phyloP scores from a whole-genome alignment of 305 asterid species.

The Fraxinus paxiana region DNA sequence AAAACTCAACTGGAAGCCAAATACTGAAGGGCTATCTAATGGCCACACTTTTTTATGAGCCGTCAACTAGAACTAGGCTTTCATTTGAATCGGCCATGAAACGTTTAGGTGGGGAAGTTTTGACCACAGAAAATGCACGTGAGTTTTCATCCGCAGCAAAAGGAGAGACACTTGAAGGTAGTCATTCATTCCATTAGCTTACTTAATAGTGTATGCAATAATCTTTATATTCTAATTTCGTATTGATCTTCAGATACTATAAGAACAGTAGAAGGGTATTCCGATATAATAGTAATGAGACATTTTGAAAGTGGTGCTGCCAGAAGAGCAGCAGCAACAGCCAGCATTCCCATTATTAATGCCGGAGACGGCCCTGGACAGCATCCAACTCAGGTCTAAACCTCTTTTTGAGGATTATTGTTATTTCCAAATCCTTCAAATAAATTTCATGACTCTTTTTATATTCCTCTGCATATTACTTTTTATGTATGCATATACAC shows the following conservation, averaged over 20 bases:
- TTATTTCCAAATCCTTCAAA: background rate
- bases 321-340: constrained; percentile 70
- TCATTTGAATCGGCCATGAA: constrained; percentile 97
- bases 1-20: constrained; percentile 57
- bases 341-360: constrained; percentile 76
- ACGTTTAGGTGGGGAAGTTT: constrained; percentile 86
- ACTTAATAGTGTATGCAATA: too few species aligned
- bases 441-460: background rate
- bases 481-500: background rate
- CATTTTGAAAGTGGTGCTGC: constrained; percentile 98
- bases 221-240: too few species aligned
- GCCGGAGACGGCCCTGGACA: constrained; percentile 99
- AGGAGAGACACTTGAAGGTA: too few species aligned
- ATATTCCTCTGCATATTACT: background rate
- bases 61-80: constrained; percentile 90
- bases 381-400: constrained; percentile 86
- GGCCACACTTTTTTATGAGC: constrained; percentile 88
- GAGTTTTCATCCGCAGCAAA: constrained; percentile 86
- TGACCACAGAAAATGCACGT: constrained; percentile 90
- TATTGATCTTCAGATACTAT: constrained; percentile 51
- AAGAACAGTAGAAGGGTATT: constrained; percentile 85
- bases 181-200: too few species aligned
- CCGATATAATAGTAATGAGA: constrained; percentile 84
- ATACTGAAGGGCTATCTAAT: constrained; percentile 75
- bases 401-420: background rate